These are phyloP conservation scores for Acanthamoeba sp. DNA, from an alignment of 208 protist species.

Conservation along the genomic window DNA sequence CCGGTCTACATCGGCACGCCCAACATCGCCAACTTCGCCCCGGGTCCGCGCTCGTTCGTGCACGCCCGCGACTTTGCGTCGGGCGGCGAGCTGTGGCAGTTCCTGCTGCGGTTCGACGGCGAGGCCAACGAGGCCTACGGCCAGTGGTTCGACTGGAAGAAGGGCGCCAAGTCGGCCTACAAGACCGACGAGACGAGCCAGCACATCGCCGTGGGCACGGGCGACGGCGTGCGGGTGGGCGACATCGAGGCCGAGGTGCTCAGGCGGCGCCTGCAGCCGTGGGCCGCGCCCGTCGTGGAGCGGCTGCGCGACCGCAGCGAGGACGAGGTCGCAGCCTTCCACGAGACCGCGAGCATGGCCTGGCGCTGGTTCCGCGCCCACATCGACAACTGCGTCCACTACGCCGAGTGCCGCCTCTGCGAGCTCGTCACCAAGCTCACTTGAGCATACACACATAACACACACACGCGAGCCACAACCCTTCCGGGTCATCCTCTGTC, in stretches of 20 bases:
- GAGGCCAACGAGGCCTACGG: conserved; percentile 78
- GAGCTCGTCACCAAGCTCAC: conserved; percentile 58
- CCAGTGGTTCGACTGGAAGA: conserved; percentile 81
- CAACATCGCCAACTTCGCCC: conserved; percentile 80
- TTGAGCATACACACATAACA: neutral
- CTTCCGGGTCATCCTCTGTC: neutral
- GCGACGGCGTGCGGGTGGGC: neutral
- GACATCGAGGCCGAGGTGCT: neutral
- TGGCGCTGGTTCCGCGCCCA: conserved; percentile 55
- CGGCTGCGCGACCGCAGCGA: neutral
- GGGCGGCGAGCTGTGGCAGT: conserved; percentile 76
- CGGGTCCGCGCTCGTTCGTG: conserved; percentile 81
- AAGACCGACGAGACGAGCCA: neutral
- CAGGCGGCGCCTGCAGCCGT: neutral
- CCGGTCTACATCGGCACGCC: conserved; percentile 86
- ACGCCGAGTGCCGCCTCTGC: neutral
- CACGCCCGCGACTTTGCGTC: conserved; percentile 80
- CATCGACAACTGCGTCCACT: conserved; percentile 23
- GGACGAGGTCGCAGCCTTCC: neutral
- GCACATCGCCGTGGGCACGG: neutral
- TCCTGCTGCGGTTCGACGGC: conserved; percentile 77
- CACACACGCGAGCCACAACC: too few relatives aligned
- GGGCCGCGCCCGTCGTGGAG: neutral
- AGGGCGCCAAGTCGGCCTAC: conserved; percentile 7
- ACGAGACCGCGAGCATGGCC: neutral